Evolutionary conservation across 176 grass and related monocot genomes (phyloP), one percentile per base, ranked within the genome.

Genomic region (Pharus latifolius): DNA sequence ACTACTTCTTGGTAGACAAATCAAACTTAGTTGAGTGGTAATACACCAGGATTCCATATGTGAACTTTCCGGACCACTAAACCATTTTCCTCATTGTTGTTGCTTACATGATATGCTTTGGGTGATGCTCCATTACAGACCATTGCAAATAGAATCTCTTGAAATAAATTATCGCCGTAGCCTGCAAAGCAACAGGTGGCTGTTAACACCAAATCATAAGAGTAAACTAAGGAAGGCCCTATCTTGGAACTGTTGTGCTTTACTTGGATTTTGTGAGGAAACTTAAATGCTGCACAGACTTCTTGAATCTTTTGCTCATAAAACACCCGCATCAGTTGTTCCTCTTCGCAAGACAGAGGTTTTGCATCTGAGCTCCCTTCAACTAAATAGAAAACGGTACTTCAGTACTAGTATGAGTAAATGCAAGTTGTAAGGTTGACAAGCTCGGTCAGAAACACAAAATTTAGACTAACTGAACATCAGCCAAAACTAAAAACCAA

Each of bases 281-380:
- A 98, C 64, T 93, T 92, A 72, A 98, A 98, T 84, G 95, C 90
- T 53, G 54, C 20, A 57, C 95, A 98, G 47, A 98, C 90, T 91
- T 98, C 90, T 78, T 93, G 95, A 83, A 93, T 98, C 70, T 98
- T 98, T 75, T 98, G 90, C 80, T 98, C 95, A 3, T 98, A 93
- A 85, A 90, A 98, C 32, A 85, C 54, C 26, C 84, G 81, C 79
- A 90, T 81, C 69, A 80, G 72, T 78, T 88, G 74, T 71, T 98
- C 89, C 81, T 93, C 95, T 78, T 93, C 87, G 27, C 84, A 93
- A 64, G 78, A 93, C 30, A 98, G 75, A 68, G 83, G 75, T 57
- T 98, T 88, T 49, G 77, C 15, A 60, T 30, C 45, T 14, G 75
- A 78, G 38, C 84, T 81, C 34, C 76, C 74, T 60, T 70, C 84